These are phyloP conservation scores for Pleurotus tuber-regium DNA, from an alignment of 768 basidiomycete species.

Conservation along the genomic window DNA sequence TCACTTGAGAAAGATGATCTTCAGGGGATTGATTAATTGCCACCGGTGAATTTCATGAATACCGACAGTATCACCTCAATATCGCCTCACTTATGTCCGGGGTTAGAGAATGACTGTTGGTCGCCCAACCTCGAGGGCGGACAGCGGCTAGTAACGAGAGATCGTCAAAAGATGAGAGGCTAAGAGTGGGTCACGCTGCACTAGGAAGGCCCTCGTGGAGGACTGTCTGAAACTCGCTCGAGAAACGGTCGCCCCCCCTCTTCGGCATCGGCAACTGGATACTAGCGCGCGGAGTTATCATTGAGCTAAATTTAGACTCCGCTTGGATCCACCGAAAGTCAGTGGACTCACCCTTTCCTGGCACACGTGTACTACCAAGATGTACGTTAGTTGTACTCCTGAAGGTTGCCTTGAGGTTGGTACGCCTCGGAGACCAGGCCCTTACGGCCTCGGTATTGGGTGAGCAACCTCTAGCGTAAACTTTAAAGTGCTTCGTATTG, in stretches of 20 bases:
- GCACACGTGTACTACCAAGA: background rate
- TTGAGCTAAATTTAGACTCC: background rate
- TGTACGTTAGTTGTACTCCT: background rate
- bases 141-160: too few relatives aligned
- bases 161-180: too few relatives aligned
- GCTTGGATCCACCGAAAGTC: background rate
- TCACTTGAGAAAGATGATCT: background rate
- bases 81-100: too few relatives aligned
- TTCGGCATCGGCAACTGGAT: background rate
- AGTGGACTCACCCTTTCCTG: background rate
- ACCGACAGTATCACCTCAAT: too few relatives aligned
- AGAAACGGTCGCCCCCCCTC: too few relatives aligned
- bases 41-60: too few relatives aligned
- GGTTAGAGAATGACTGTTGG: too few relatives aligned
- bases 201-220: too few relatives aligned
- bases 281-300: conserved; percentile 1
- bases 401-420: conserved; percentile 5
- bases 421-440: background rate
- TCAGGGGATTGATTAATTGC: background rate
- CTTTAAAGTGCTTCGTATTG: background rate
- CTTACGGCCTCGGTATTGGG: conserved; percentile 2
- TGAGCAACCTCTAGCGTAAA: conserved; percentile 1
- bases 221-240: too few relatives aligned
- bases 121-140: too few relatives aligned
- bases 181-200: too few relatives aligned